Evolutionary conservation across 768 basidiomycete genomes (phyloP), one percentile per base, ranked within the genome.

Genomic region (Psilocybe sp.): DNA sequence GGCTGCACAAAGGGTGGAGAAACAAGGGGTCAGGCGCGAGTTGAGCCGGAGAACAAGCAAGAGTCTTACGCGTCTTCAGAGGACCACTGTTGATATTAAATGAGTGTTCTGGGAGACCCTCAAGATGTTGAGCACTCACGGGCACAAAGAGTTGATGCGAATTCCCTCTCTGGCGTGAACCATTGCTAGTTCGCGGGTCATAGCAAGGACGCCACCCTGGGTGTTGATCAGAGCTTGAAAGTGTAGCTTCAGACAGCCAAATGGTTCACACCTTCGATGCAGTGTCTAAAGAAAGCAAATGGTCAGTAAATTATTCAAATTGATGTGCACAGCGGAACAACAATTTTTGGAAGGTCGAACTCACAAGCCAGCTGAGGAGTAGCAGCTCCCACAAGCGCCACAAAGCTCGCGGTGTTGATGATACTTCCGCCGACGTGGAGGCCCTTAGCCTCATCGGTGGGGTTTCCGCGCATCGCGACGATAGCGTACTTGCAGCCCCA

Each of bases 401-500:
- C 97, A 64, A 99, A 99, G 62, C 92, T 95, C 3, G 97, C 96
- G 9, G 92, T 95, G 71, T 98, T 98, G 72, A 98, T 98, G 73
- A 99, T 95, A 60, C 90, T 92, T 50, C 91, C 91, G 40, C 91
- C 91, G 10, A 75, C 71, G 60, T 80, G 85, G 11, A 98, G 80
- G 3, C 90, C 89, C 67, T 87, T 92, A 53, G 80, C 71, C 52
- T 80, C 78, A 50, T 98, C 94, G 40, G 81, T 81, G 10, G 91
- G 81, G 69, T 99, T 99, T 54, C 91, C 70, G 52, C 92, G 85
- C 96, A 99, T 99, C 34, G 97, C 97, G 45, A 87, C 75, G 63
- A 99, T 95, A 5, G 96, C 97, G 62, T 98, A 87, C 71, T 98
- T 98, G 78, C 89, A 95, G 31, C 97, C 97, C 86, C 88, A 99